Evolutionary conservation across 495 filamentous ascomycete species (phyloP).

Genomic region (Xylaria sp.): DNA sequence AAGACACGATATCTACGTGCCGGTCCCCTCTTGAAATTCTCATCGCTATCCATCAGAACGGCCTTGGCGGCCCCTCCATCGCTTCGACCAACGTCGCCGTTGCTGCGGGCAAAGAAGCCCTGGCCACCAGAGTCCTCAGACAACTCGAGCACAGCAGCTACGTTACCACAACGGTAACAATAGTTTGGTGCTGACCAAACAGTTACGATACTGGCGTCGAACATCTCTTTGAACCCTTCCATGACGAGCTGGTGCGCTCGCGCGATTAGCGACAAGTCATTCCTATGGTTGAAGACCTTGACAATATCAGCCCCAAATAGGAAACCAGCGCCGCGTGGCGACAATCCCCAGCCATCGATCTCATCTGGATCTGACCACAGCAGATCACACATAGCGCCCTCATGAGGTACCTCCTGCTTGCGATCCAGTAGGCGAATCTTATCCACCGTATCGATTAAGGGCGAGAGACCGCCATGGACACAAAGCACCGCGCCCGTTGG

Average conservation of each 20-base stretch:
- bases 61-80: conserved; percentile 43
- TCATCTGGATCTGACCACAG: conserved; percentile 98
- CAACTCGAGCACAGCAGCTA: conserved; percentile 92
- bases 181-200: conserved; percentile 99
- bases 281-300: conserved; percentile 91
- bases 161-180: conserved; percentile 97
- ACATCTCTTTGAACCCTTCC: conserved; percentile 99
- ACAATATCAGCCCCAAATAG: conserved; percentile 97
- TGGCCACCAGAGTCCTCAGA: conserved; percentile 81
- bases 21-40: conserved; percentile 65
- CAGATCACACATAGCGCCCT: conserved; percentile 98
- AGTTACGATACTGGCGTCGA: conserved; percentile 91
- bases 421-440: conserved; percentile 95
- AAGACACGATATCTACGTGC: conserved; percentile 94
- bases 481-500: conserved; percentile 87
- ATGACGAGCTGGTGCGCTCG: conserved; percentile 97
- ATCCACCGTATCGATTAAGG: conserved; percentile 91
- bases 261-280: conserved; percentile 89
- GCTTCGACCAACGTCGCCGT: conserved; percentile 75
- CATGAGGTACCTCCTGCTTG: conserved; percentile 98
- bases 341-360: conserved; percentile 97
- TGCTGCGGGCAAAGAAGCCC: conserved; percentile 78
- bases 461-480: conserved; percentile 92
- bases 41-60: conserved; percentile 52
- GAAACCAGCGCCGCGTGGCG: conserved; percentile 93